Evolutionary conservation across 2,329 filamentous ascomycete species (phyloP).

Genomic region (Fusarium sublunatum): DNA sequence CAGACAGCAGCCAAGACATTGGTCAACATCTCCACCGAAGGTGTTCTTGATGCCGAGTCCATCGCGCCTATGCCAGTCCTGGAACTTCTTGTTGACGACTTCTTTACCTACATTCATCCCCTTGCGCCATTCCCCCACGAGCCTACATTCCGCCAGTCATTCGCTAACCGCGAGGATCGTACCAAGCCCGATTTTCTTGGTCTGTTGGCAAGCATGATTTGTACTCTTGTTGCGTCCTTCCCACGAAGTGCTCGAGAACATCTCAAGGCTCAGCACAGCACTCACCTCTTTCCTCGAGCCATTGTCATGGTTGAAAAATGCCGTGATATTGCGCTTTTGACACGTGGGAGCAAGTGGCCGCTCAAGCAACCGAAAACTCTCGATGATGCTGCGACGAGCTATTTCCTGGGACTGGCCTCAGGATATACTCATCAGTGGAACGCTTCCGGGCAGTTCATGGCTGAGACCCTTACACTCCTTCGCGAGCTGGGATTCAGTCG

Average conservation of each 20-base stretch:
- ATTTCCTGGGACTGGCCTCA: slow-evolving; percentile 75
- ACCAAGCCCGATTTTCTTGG: slow-evolving; percentile 75
- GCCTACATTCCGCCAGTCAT: slow-evolving; percentile 77
- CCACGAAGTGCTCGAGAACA: slow-evolving; percentile 77
- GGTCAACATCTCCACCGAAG: slow-evolving; percentile 57
- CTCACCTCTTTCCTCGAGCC: slow-evolving; percentile 74
- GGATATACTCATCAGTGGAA: slow-evolving; percentile 76
- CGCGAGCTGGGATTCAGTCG: slow-evolving; percentile 74
- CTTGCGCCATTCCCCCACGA: slow-evolving; percentile 83
- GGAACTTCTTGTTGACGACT: slow-evolving; percentile 79
- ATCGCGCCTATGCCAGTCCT: slow-evolving; percentile 78
- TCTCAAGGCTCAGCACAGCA: slow-evolving; percentile 72
- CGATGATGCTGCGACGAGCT: slow-evolving; percentile 75
- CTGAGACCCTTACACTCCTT: slow-evolving; percentile 76
- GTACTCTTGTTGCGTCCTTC: slow-evolving; percentile 78
- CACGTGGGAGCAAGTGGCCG: slow-evolving; percentile 68
- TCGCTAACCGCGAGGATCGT: slow-evolving; percentile 73
- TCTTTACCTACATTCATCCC: slow-evolving; percentile 85
- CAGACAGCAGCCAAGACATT: slow-evolving; percentile 62
- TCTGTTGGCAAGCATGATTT: slow-evolving; percentile 79
- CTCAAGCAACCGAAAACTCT: slow-evolving; percentile 61
- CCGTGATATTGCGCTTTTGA: slow-evolving; percentile 74
- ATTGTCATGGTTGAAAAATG: slow-evolving; percentile 77
- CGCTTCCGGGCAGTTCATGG: slow-evolving; percentile 75
- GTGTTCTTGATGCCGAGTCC: slow-evolving; percentile 69